These are phyloP conservation scores for Lobosporangium transversale DNA, from an alignment of 192 early-diverging fungal genomes.

Conservation along the genomic window DNA sequence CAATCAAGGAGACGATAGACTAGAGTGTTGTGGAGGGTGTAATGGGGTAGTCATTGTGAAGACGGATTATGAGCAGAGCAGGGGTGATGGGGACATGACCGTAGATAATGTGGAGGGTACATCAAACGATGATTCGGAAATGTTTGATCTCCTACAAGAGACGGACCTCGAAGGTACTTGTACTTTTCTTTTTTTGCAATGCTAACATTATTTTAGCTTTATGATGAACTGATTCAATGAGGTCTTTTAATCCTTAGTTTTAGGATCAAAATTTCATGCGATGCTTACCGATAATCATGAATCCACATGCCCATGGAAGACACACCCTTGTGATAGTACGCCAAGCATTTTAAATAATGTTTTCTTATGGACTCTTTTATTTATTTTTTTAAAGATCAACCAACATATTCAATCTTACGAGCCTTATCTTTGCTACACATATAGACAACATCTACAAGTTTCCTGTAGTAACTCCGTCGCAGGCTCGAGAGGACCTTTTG, in stretches of 20 bases:
- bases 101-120: background rate
- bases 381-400: background rate
- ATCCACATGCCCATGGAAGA: constrained; percentile 32
- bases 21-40: constrained; percentile 49
- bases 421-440: background rate
- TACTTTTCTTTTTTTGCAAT: background rate
- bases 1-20: constrained; percentile 34
- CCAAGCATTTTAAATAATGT: background rate
- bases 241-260: too few relatives aligned
- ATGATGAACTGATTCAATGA: too few relatives aligned
- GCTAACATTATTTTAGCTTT: too few relatives aligned
- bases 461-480: constrained; percentile 28
- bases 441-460: constrained; percentile 46
- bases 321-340: constrained; percentile 44
- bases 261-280: constrained; percentile 33
- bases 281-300: constrained; percentile 41
- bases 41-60: constrained; percentile 40
- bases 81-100: background rate
- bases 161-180: constrained; percentile 20
- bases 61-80: constrained; percentile 9
- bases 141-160: constrained; percentile 1
- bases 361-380: background rate
- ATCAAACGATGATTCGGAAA: background rate
- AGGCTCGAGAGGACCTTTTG: constrained; percentile 18
- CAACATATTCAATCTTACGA: background rate